Percentiles rank a stretch among this genome's conserved stretches.
Conservation (phyloP, 495 filamentous ascomycete genomes). For the Annulohypoxylon maeteangense region DNA sequence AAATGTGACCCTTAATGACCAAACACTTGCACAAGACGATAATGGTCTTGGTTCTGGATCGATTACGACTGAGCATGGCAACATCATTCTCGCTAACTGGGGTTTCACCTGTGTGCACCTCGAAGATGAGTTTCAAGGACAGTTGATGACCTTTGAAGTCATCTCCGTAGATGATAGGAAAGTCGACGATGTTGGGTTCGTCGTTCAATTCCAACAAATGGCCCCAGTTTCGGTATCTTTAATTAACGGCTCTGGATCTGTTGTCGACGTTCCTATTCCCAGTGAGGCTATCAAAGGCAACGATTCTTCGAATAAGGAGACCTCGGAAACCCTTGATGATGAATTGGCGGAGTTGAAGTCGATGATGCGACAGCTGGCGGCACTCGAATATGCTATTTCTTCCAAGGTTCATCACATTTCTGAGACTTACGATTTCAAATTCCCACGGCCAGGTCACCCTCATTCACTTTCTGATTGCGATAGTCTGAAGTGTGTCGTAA, state of each 20-base stretch:
- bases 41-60: conserved; percentile 47
- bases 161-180: conserved; percentile 51
- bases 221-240: conserved; percentile 54
- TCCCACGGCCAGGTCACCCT: conserved; percentile 21
- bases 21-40: conserved; percentile 47
- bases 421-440: conserved; percentile 36
- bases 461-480: conserved; percentile 41
- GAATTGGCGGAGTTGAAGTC: conserved; percentile 51
- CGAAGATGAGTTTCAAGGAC: conserved; percentile 54
- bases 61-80: conserved; percentile 43
- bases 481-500: conserved; percentile 46
- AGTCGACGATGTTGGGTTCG: conserved; percentile 54
- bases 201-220: conserved; percentile 58
- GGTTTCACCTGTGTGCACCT: conserved; percentile 57
- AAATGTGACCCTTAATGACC: conserved; percentile 52
- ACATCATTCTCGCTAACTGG: conserved; percentile 54
- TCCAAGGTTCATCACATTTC: conserved; percentile 44
- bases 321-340: conserved; percentile 35
- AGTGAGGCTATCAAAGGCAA: conserved; percentile 15
- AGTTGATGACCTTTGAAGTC: conserved; percentile 60
- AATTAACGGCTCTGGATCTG: conserved; percentile 45
- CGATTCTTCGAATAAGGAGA: conserved; percentile 6
- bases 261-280: conserved; percentile 12
- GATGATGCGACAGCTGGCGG: conserved; percentile 45
- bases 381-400: conserved; percentile 48